Percentiles rank a stretch among this genome's conserved stretches.
Evolutionary conservation across 2,329 filamentous ascomycete genomes (phyloP).

Genomic region (Fusarium sp.): DNA sequence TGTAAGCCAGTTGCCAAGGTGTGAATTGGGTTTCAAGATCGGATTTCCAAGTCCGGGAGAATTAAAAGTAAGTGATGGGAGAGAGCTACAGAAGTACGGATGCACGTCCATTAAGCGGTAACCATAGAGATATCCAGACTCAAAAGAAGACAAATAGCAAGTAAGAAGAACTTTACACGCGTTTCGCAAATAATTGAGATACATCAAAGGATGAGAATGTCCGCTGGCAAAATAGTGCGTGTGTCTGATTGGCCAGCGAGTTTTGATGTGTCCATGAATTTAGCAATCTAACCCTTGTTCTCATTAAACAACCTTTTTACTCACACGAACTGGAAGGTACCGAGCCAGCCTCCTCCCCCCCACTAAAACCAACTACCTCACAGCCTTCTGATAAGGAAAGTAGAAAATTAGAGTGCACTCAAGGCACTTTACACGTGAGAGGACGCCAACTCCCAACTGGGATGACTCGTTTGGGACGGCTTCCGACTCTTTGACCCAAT

Average conservation of each 20-base stretch:
- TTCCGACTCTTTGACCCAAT: conserved; percentile 25
- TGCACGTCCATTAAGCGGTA: not conserved
- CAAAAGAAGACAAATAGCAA: not conserved
- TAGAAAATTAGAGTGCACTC: conserved; percentile 6
- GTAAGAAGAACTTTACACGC: not conserved
- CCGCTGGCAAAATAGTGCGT: not conserved
- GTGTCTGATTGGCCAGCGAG: conserved; percentile 13
- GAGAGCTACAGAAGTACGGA: too few relatives aligned
- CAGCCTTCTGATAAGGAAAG: conserved; percentile 34
- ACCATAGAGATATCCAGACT: not conserved
- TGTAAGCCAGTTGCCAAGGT: conserved; percentile 14
- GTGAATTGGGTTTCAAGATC: not conserved
- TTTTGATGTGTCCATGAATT: conserved; percentile 35
- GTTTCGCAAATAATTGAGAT: conserved; percentile 1
- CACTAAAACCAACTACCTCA: conserved; percentile 26
- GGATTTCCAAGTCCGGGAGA: conserved; percentile 6
- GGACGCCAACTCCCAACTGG: not conserved
- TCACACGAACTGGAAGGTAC: conserved; percentile 38
- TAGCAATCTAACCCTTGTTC: conserved; percentile 38
- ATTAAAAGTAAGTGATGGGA: not conserved
- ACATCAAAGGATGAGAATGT: conserved; percentile 4
- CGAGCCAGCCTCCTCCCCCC: conserved; percentile 32
- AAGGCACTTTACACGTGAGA: conserved; percentile 25
- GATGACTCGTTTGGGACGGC: conserved; percentile 9
- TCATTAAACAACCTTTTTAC: conserved; percentile 45